A percentile compares a stretch with the other conserved stretches of the same genome.
These are phyloP conservation scores for Rhizopus arrhizus DNA, from an alignment of 371 early-diverging fungal genomes.

Conservation along the genomic window DNA sequence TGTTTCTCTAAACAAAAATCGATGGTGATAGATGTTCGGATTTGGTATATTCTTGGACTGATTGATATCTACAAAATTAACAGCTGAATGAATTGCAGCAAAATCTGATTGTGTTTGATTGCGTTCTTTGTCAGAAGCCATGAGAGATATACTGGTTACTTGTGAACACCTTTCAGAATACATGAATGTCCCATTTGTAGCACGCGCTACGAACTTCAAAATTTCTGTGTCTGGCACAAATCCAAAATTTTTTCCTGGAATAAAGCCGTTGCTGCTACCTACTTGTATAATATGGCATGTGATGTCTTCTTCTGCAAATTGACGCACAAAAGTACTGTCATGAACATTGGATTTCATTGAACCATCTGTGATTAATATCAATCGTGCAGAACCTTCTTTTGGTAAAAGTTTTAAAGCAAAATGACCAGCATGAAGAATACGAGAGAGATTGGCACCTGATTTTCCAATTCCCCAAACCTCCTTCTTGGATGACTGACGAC, in stretches of 20 bases:
- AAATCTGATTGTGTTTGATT: background rate
- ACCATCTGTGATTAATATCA: conserved; percentile 89
- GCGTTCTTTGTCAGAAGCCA: background rate
- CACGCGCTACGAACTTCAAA: conserved; percentile 77
- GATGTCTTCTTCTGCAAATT: conserved; percentile 71
- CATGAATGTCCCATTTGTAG: conserved; percentile 81
- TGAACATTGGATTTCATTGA: conserved; percentile 71
- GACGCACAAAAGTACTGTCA: conserved; percentile 58
- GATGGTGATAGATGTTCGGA: conserved; percentile 39
- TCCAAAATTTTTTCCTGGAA: conserved; percentile 82
- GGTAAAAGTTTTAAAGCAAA: conserved; percentile 77
- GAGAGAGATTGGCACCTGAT: conserved; percentile 62
- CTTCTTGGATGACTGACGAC: conserved; percentile 40
- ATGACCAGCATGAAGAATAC: conserved; percentile 72
- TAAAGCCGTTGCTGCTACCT: conserved; percentile 74
- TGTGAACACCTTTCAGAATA: conserved; percentile 72
- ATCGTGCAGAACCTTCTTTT: conserved; percentile 64
- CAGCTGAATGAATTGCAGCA: conserved; percentile 6
- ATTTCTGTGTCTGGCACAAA: conserved; percentile 89
- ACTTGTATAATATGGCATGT: conserved; percentile 85
- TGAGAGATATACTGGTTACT: background rate
- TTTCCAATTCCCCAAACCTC: conserved; percentile 67
- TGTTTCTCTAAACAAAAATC: conserved; percentile 38
- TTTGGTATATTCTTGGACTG: conserved; percentile 24
- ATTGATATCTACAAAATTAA: conserved; percentile 20